Percentiles rank a stretch among this genome's conserved stretches.
These are phyloP conservation scores for Bipolaris sorokiniana DNA, from an alignment of 2,329 filamentous ascomycete species.

Conservation along the genomic window DNA sequence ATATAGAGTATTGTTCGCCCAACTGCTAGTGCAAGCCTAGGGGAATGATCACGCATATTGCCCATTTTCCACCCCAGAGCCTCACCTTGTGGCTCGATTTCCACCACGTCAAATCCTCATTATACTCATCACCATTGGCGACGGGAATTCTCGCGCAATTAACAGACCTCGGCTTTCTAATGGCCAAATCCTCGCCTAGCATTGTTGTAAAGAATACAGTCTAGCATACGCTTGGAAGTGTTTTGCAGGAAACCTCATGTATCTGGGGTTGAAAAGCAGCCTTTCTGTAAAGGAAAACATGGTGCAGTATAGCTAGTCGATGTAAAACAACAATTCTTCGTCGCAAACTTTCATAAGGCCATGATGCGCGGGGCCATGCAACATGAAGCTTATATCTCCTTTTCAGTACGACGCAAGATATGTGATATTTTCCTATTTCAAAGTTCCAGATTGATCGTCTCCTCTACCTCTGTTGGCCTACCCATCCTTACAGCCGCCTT, in stretches of 20 bases:
- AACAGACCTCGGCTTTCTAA: neutral
- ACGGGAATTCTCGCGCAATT: neutral
- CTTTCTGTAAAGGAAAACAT: neutral
- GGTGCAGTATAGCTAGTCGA: neutral
- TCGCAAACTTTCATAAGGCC: neutral
- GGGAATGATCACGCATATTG: neutral
- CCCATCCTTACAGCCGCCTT: constrained; percentile 40
- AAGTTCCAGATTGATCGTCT: constrained; percentile 31
- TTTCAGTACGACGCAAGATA: neutral
- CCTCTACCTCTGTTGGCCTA: constrained; percentile 39
- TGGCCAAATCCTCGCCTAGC: neutral
- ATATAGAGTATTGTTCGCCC: neutral
- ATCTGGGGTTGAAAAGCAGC: too few relatives aligned
- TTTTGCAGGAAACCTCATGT: neutral
- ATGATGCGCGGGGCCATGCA: neutral
- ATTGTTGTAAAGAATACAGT: neutral
- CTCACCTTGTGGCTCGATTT: neutral
- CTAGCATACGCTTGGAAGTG: neutral
- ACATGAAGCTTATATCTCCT: neutral
- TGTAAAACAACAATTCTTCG: neutral
- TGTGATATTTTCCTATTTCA: constrained; percentile 3
- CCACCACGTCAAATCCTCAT: neutral
- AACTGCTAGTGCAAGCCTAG: neutral
- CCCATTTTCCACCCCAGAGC: neutral
- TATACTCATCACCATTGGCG: neutral